Evolutionary conservation across 345 rosid species (phyloP).

Genomic region (Dipteronia dyeriana): DNA sequence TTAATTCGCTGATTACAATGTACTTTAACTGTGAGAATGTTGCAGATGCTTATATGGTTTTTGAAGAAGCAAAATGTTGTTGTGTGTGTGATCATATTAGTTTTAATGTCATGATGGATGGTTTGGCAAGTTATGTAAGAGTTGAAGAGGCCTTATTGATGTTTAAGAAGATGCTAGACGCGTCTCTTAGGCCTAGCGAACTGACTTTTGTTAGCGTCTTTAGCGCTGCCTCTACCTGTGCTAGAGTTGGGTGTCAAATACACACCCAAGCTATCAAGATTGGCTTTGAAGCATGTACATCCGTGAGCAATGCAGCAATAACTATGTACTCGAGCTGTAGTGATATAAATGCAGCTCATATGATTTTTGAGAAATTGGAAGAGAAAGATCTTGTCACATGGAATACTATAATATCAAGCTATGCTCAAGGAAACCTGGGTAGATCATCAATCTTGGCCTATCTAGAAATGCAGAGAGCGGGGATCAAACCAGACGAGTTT

Average conservation of each 20-base stretch:
- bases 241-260: conserved; percentile 40
- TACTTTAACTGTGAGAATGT: conserved; percentile 46
- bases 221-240: conserved; percentile 42
- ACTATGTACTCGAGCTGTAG: conserved; percentile 57
- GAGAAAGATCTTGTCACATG: conserved; percentile 73
- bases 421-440: conserved; percentile 44
- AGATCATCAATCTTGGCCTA: conserved; percentile 45
- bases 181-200: conserved; percentile 55
- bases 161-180: conserved; percentile 50
- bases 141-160: conserved; percentile 40
- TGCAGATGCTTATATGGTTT: conserved; percentile 43
- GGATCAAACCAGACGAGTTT: conserved; percentile 63
- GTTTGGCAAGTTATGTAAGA: conserved; percentile 48
- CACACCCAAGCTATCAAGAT: conserved; percentile 54
- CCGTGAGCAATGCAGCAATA: conserved; percentile 61
- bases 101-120: conserved; percentile 71
- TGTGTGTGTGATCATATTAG: conserved; percentile 51
- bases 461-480: conserved; percentile 49
- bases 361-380: conserved; percentile 47
- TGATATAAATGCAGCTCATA: conserved; percentile 37
- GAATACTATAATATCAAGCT: conserved; percentile 73
- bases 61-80: conserved; percentile 45
- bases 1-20: conserved; percentile 69
- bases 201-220: conserved; percentile 58
- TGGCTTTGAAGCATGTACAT: conserved; percentile 54